Evolutionary conservation across 352 stramenopile species (phyloP).

Genomic region (Pythium insidiosum): DNA sequence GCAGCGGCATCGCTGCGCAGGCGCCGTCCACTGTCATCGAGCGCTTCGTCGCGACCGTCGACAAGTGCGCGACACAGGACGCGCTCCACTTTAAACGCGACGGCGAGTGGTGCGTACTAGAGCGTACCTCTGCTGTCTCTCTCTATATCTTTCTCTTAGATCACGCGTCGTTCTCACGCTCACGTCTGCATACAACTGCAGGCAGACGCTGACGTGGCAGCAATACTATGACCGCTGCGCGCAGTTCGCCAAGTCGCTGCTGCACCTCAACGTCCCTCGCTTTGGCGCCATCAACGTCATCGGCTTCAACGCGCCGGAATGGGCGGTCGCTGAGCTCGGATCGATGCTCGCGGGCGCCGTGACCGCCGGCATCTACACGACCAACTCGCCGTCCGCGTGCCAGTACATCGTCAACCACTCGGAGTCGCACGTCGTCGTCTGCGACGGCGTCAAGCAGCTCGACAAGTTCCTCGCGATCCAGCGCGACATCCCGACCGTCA

Average conservation of each 20-base stretch:
- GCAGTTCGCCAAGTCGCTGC: slow-evolving; percentile 72
- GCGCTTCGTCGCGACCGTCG: slow-evolving; percentile 48
- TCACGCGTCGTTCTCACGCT: too few relatives aligned
- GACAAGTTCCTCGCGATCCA: slow-evolving; percentile 90
- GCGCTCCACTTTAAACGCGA: slow-evolving; percentile 62
- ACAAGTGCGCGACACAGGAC: slow-evolving; percentile 36
- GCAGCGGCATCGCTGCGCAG: slow-evolving; percentile 33
- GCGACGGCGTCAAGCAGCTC: slow-evolving; percentile 88
- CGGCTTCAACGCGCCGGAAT: slow-evolving; percentile 90
- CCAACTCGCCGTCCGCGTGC: slow-evolving; percentile 86
- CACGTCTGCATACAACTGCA: too few relatives aligned
- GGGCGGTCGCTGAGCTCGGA: slow-evolving; percentile 89
- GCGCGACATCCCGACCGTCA: slow-evolving; percentile 83
- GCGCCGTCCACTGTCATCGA: slow-evolving; percentile 42
- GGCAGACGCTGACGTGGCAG: slow-evolving; percentile 52
- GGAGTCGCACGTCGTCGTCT: slow-evolving; percentile 89
- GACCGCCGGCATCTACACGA: slow-evolving; percentile 94
- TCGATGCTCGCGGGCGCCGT: slow-evolving; percentile 90
- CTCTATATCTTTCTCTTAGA: too few relatives aligned
- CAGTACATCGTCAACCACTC: slow-evolving; percentile 93
- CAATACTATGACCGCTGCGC: slow-evolving; percentile 72
- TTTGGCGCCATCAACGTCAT: slow-evolving; percentile 86
- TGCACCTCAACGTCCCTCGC: slow-evolving; percentile 59
- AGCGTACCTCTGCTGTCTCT: too few relatives aligned
- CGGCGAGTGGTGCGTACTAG: slow-evolving; percentile 66